These are phyloP conservation scores for Penicillium hordei DNA, from an alignment of 2,329 filamentous ascomycete genomes.

Conservation along the genomic window DNA sequence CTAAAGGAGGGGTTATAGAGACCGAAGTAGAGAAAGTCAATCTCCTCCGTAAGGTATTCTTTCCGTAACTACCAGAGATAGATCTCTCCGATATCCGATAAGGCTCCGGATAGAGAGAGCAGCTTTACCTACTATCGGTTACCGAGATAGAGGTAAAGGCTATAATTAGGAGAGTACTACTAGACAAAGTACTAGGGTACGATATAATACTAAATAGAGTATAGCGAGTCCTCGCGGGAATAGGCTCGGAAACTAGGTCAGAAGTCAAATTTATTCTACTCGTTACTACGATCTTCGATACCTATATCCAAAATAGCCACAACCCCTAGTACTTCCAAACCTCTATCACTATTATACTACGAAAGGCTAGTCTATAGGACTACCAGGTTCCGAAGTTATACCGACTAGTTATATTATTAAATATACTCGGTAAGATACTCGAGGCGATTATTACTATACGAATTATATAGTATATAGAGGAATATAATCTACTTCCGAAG, in stretches of 20 bases:
- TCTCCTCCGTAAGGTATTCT: no score
- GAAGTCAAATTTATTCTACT: background rate
- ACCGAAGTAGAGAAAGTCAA: background rate
- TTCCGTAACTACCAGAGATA: no score
- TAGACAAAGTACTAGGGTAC: conserved; percentile 11
- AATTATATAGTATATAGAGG: background rate
- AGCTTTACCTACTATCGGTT: background rate
- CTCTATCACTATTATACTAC: conserved; percentile 1
- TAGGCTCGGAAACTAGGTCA: background rate
- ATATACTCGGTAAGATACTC: background rate
- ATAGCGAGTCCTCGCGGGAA: background rate
- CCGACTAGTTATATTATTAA: background rate
- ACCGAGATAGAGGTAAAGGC: background rate
- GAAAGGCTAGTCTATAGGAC: background rate
- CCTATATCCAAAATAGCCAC: background rate
- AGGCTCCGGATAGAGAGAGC: no score
- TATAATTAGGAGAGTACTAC: background rate
- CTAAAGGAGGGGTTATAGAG: background rate
- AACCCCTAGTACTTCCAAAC: conserved; percentile 5
- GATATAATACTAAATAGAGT: conserved; percentile 11
- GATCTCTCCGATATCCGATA: no score
- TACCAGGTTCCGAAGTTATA: background rate
- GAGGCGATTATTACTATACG: background rate
- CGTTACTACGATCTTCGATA: background rate
- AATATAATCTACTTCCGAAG: background rate